Evolutionary conservation across 176 grass and related monocot genomes (phyloP).

Genomic region (Hyparrhenia diplandra): DNA sequence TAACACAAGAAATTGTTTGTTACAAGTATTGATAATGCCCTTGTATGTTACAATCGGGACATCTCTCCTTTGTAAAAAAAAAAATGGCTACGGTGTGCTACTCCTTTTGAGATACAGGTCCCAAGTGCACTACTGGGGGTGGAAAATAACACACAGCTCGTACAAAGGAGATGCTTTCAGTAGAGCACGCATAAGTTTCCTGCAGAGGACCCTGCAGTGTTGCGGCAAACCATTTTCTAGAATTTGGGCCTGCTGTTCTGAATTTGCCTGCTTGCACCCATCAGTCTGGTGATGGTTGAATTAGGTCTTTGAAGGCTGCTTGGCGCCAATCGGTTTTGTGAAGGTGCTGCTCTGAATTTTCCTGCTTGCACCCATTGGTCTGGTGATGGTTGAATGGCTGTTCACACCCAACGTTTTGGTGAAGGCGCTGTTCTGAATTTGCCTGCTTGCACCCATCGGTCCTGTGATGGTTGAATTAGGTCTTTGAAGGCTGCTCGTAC

Average conservation of each 20-base stretch:
- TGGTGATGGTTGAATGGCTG: too few relatives aligned
- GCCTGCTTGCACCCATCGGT: neutral
- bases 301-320: too few relatives aligned
- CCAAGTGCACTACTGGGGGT: neutral
- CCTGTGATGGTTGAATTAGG: neutral
- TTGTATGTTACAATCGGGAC: slow-evolving; percentile 4
- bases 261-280: slow-evolving; percentile 3
- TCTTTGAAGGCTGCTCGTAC: neutral
- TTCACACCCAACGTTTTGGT: too few relatives aligned
- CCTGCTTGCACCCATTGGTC: neutral
- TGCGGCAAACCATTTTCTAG: neutral
- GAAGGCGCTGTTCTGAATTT: too few relatives aligned
- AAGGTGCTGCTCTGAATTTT: too few relatives aligned
- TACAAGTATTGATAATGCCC: slow-evolving; percentile 11
- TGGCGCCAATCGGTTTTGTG: too few relatives aligned
- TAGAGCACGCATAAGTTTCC: neutral
- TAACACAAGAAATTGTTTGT: slow-evolving; percentile 7
- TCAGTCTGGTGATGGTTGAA: too few relatives aligned
- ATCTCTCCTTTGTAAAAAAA: neutral
- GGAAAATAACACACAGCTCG: neutral
- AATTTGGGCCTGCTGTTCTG: slow-evolving; percentile 40
- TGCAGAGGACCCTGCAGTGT: neutral
- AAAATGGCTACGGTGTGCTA: neutral
- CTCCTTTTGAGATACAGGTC: neutral
- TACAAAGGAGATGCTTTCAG: neutral